Evolutionary conservation across 1,284 basidiomycete species (phyloP), one percentile per base, ranked within the genome.

Genomic region (Coniferiporia weirii): DNA sequence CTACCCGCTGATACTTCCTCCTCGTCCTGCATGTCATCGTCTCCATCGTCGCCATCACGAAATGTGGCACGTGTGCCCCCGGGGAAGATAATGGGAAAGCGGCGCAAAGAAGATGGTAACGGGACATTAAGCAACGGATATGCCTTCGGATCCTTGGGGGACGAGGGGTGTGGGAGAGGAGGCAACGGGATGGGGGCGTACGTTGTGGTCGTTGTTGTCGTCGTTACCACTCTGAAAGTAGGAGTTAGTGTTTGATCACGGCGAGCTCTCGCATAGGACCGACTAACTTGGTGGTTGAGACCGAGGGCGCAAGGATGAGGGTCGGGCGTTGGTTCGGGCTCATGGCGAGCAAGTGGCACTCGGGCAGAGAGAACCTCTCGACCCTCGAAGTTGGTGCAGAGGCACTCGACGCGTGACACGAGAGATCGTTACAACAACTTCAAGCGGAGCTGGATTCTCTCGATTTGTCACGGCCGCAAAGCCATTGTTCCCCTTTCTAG

Each of bases 131-230:
- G 72, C 36, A 92, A 73, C 7, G 89, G 89, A 66, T 91, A 92
- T 54, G 79, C 75, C 72, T 91, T 91, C 4, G 84, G 78, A 69
- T 91, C 87, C 66, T 85, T 85, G n/a, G 87, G 87, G 13, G 84
- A 80, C 7, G 79, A 73, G 12, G 85, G 88, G 3, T 81, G 74
- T 13, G 87, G 89, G 3, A 89, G 73, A 43, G 84, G 73, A 27
- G 87, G 89, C 15, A 92, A 71, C 52, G 82, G 84, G 64, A 93
- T 90, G 38, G 91, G 91, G 61, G 88, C 86, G 73, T 92, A 91
- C 19, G 85, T 84, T 1, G 90, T 92, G 1, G 89, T 91, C 4
- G 89, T 93, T 6, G 84, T 93, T 19, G 87, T 94, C 53, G 86
- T 93, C 63, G 85, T 94, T 70, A 86, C 88, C 71, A 90, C 90